Conservation (phyloP, 768 basidiomycete genomes). For the Mycena maculata region DNA sequence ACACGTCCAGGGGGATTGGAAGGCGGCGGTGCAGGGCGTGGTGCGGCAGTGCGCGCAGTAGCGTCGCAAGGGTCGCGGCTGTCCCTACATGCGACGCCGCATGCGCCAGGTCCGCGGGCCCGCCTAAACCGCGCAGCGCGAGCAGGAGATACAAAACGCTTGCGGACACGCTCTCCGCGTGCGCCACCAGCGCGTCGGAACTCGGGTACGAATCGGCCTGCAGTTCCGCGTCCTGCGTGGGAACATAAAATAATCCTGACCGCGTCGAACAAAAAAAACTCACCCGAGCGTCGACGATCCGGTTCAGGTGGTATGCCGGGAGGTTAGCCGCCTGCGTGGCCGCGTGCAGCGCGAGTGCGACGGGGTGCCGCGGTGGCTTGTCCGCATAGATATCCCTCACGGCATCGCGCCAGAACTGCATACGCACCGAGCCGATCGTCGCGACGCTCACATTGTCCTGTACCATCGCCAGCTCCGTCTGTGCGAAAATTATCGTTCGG, state of each 20-base stretch:
- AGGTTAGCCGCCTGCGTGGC: slow-evolving; percentile 62
- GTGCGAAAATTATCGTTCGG: background rate
- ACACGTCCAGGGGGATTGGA: slow-evolving; percentile 85
- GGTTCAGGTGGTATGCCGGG: slow-evolving; percentile 80
- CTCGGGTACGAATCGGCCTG: slow-evolving; percentile 74
- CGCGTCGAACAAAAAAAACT: slow-evolving; percentile 39
- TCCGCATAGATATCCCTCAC: slow-evolving; percentile 76
- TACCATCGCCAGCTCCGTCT: slow-evolving; percentile 76
- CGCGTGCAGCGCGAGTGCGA: slow-evolving; percentile 77
- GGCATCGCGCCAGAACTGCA: slow-evolving; percentile 91
- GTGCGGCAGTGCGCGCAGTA: slow-evolving; percentile 82
- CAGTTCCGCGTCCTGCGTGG: slow-evolving; percentile 70
- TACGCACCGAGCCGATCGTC: slow-evolving; percentile 82
- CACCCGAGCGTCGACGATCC: slow-evolving; percentile 89
- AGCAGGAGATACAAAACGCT: slow-evolving; percentile 82
- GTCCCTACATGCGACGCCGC: slow-evolving; percentile 86
- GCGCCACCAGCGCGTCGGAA: slow-evolving; percentile 71
- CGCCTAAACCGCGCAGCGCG: slow-evolving; percentile 67
- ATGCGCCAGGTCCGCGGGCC: slow-evolving; percentile 71
- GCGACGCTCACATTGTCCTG: slow-evolving; percentile 82
- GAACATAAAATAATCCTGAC: background rate
- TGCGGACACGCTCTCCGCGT: slow-evolving; percentile 85
- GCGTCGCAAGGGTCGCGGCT: slow-evolving; percentile 75
- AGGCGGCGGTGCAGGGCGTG: slow-evolving; percentile 78
- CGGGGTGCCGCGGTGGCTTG: slow-evolving; percentile 83